Evolutionary conservation across 352 stramenopile species (phyloP).

Genomic region (Globisporangium emineosum): DNA sequence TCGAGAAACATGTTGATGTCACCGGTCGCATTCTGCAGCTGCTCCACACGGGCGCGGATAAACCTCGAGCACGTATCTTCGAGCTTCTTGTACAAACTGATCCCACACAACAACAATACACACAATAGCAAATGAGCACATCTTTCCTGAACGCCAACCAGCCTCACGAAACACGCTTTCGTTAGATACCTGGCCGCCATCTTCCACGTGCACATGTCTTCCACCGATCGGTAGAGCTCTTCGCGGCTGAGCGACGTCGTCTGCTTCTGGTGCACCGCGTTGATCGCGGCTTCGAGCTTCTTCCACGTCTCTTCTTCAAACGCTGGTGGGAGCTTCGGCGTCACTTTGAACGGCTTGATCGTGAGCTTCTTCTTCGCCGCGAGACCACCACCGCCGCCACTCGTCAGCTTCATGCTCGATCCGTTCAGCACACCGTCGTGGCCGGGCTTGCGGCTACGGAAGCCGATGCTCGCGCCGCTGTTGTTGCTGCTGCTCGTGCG

Average conservation of each 20-base stretch:
- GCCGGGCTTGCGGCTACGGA: constrained; percentile 15
- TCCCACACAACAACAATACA: background rate
- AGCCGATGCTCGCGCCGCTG: constrained; percentile 6
- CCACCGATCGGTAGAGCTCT: constrained; percentile 81
- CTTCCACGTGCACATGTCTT: constrained; percentile 93
- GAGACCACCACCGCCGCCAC: background rate
- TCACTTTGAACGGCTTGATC: constrained; percentile 84
- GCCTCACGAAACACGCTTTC: background rate
- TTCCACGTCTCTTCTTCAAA: constrained; percentile 83
- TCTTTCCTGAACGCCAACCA: background rate
- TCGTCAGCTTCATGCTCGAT: constrained; percentile 15
- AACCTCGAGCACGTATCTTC: constrained; percentile 67
- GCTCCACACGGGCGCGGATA: constrained; percentile 51
- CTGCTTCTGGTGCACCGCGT: constrained; percentile 66
- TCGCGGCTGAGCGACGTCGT: constrained; percentile 64
- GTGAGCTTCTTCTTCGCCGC: constrained; percentile 74
- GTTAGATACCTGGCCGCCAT: constrained; percentile 59
- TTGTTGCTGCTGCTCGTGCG: background rate
- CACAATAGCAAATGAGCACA: background rate
- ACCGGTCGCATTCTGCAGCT: constrained; percentile 49
- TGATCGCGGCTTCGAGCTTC: constrained; percentile 61
- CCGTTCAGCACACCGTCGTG: constrained; percentile 18
- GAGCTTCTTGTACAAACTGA: constrained; percentile 62
- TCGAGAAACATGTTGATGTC: constrained; percentile 77
- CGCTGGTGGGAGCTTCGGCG: constrained; percentile 61